Evolutionary conservation across 352 stramenopile genomes (phyloP).

Genomic region (Phytophthora hybrid): DNA sequence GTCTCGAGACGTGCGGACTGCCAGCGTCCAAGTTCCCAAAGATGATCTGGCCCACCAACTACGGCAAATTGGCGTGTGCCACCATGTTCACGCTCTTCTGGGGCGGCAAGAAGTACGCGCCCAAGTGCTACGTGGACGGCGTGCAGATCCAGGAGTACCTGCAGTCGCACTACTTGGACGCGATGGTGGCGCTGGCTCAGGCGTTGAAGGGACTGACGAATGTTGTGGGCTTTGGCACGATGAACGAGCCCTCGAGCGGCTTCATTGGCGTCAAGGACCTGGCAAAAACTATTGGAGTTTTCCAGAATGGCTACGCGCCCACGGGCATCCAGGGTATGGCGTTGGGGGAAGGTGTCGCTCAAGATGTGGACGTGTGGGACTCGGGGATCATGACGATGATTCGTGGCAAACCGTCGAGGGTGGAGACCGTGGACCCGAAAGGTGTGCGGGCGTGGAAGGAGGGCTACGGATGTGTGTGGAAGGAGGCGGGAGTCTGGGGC

Average conservation of each 20-base stretch:
- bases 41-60: constrained; percentile 94
- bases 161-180: constrained; percentile 87
- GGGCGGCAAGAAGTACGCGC: constrained; percentile 73
- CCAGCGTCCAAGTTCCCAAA: constrained; percentile 67
- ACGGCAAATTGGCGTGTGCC: constrained; percentile 85
- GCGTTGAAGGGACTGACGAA: constrained; percentile 72
- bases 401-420: constrained; percentile 49
- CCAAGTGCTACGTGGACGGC: constrained; percentile 70
- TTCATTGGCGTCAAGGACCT: constrained; percentile 74
- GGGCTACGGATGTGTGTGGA: constrained; percentile 74
- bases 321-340: constrained; percentile 81
- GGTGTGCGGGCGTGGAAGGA: constrained; percentile 71
- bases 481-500: constrained; percentile 74
- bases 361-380: constrained; percentile 67
- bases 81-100: constrained; percentile 94
- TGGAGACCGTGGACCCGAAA: constrained; percentile 56
- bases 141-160: constrained; percentile 86
- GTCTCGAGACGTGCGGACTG: constrained; percentile 63
- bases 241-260: constrained; percentile 88
- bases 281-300: constrained; percentile 36
- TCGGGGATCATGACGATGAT: constrained; percentile 65
- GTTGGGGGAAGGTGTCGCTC: constrained; percentile 67
- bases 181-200: constrained; percentile 69
- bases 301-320: constrained; percentile 72
- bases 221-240: constrained; percentile 87